A percentile compares a stretch with the other conserved stretches of the same genome.
Evolutionary conservation across 352 stramenopile species (phyloP).

Genomic region (Globisporangium solare): DNA sequence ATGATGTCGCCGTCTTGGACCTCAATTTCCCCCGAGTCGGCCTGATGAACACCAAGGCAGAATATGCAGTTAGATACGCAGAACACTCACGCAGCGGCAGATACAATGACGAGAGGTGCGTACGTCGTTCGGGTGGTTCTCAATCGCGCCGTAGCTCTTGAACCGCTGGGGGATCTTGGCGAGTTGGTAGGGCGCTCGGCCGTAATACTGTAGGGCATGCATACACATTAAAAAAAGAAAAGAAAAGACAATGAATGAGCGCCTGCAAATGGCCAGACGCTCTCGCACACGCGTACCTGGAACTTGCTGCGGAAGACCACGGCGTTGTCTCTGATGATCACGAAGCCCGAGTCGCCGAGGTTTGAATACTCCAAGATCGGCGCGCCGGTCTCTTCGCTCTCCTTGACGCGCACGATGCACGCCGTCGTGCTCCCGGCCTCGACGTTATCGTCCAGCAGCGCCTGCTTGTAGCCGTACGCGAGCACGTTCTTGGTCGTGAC

Average conservation of each 20-base stretch:
- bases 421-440: slow-evolving; percentile 74
- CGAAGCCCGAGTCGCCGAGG: slow-evolving; percentile 73
- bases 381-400: slow-evolving; percentile 26
- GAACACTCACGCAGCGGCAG: too few relatives aligned
- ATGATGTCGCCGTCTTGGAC: slow-evolving; percentile 75
- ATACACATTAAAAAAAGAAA: too few relatives aligned
- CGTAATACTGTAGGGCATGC: slow-evolving; percentile 45
- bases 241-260: too few relatives aligned
- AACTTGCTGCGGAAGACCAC: slow-evolving; percentile 77
- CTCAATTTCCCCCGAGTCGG: slow-evolving; percentile 62
- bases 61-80: too few relatives aligned
- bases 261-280: too few relatives aligned
- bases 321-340: slow-evolving; percentile 53
- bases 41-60: slow-evolving; percentile 20
- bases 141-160: slow-evolving; percentile 72
- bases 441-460: slow-evolving; percentile 57
- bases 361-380: slow-evolving; percentile 76
- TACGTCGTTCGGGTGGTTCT: slow-evolving; percentile 72
- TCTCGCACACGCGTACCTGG: too few relatives aligned
- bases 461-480: slow-evolving; percentile 50
- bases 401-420: slow-evolving; percentile 66
- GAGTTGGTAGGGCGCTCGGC: slow-evolving; percentile 68
- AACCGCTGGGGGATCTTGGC: slow-evolving; percentile 73
- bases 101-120: slow-evolving; percentile 11
- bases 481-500: slow-evolving; percentile 55